Evolutionary conservation across 352 stramenopile species (phyloP), one percentile per base, ranked within the genome.

Genomic region (Phytophthora cryptogea): DNA sequence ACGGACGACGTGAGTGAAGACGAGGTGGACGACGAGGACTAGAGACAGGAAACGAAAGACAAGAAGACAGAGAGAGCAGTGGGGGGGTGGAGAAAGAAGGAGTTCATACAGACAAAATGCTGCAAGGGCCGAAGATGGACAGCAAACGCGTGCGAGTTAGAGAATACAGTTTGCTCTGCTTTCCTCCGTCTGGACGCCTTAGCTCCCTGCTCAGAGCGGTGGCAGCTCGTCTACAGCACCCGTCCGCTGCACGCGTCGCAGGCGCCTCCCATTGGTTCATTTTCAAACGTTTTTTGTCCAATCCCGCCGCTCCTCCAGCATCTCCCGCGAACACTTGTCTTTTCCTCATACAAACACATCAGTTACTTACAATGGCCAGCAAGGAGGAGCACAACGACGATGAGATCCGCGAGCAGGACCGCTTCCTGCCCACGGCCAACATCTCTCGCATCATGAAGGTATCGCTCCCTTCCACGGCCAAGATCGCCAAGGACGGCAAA

Each of bases 361-460:
- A n/a, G n/a, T n/a, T n/a, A n/a, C n/a, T n/a, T n/a, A 68, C 28
- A 9, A 92, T 92, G 82, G 77, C 80, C 39, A 90, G 70, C 70
- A 92, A 91, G 59, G 86, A 92, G 16, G 88, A 96, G 32, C 78
- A 92, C 62, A 85, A 94, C 68, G 87, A 93, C 62, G 86, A 94
- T 55, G 92, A 98, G 76, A 92, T 97, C 68, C 86, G 90, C 44
- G 92, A 98, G 76, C 89, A 99, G 84, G 97, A 99, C 80, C 92
- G 97, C 13, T 99, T 99, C 80, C 82, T 99, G 16, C 97, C 97
- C 16, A 99, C 98, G 50, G 97, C 97, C 60, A 99, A 99, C 84
- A 99, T 99, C 79, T 97, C 92, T 42, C 89, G 97, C 32, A 99
- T 99, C 73, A 99, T 99, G 97, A 99, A 99, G 80, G 97, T 98